Evolutionary conservation across 1,139 yeast species (phyloP).

Genomic region (Saccharomyces hybrid): DNA sequence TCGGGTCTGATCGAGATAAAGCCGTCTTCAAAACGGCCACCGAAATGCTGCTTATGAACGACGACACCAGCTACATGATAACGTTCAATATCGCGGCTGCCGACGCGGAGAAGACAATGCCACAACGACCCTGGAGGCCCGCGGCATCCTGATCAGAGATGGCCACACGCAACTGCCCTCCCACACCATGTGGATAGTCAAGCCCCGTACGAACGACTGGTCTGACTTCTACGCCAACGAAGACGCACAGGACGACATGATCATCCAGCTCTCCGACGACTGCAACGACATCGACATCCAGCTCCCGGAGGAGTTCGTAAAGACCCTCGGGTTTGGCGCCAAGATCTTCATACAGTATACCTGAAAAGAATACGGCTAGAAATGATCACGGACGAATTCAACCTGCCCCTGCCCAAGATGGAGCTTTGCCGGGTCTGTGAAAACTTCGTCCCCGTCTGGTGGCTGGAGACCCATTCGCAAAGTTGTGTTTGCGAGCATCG

Average conservation of each 20-base stretch:
- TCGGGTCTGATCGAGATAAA: constrained; percentile 62
- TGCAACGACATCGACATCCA: constrained; percentile 49
- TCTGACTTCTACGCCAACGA: constrained; percentile 5
- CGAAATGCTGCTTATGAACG: constrained; percentile 63
- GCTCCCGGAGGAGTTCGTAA: constrained; percentile 58
- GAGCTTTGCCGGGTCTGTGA: constrained; percentile 91
- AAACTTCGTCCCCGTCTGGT: constrained; percentile 89
- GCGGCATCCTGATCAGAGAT: constrained; percentile 85
- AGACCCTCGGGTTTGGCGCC: constrained; percentile 81
- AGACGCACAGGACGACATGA: constrained; percentile 37
- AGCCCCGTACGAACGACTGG: constrained; percentile 57
- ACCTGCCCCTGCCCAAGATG: constrained; percentile 67
- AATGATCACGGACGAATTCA: constrained; percentile 53
- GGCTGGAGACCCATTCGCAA: constrained; percentile 87
- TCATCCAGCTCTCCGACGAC: constrained; percentile 53
- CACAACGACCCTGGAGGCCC: constrained; percentile 76
- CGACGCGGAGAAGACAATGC: constrained; percentile 35
- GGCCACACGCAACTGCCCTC: constrained; percentile 48
- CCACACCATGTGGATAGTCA: constrained; percentile 89
- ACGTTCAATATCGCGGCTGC: constrained; percentile 38
- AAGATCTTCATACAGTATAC: constrained; percentile 73
- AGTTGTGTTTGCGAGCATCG: constrained; percentile 80
- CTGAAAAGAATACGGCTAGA: constrained; percentile 53
- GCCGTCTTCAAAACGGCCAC: constrained; percentile 65
- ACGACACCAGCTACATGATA: constrained; percentile 62